phyloP scores from a whole-genome alignment of 345 rosid species.

The Camelina sativa region DNA sequence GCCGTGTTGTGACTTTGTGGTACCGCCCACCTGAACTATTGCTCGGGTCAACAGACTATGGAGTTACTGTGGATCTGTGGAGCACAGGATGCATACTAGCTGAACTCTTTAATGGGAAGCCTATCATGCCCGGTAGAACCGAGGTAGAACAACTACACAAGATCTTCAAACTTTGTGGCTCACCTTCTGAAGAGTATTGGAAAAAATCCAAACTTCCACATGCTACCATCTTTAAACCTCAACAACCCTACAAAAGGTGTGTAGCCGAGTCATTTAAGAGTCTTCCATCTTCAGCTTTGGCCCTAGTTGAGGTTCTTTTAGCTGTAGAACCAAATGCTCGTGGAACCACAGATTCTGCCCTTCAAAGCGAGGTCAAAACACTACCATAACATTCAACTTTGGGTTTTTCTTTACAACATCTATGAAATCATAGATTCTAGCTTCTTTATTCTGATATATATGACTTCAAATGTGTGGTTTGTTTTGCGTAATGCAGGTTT shows the following conservation, averaged over 20 bases:
- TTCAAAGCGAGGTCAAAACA: constrained; percentile 56
- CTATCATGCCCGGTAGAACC: constrained; percentile 76
- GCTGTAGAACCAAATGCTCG: constrained; percentile 63
- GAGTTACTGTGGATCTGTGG: constrained; percentile 69
- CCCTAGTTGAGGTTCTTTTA: constrained; percentile 57
- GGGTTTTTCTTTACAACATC: not conserved
- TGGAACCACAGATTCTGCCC: constrained; percentile 59
- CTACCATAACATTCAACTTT: not conserved
- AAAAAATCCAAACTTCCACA: constrained; percentile 62
- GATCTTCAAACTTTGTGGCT: constrained; percentile 76
- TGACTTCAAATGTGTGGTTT: not conserved
- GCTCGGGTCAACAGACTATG: constrained; percentile 67
- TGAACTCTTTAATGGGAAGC: constrained; percentile 69
- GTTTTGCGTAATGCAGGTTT: not conserved
- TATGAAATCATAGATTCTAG: not conserved
- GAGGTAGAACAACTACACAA: constrained; percentile 81
- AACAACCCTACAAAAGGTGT: constrained; percentile 63
- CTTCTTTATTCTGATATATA: not conserved
- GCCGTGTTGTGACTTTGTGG: constrained; percentile 79
- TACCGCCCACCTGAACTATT: constrained; percentile 75
- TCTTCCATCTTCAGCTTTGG: constrained; percentile 61
- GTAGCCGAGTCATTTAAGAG: constrained; percentile 61
- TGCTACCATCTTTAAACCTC: constrained; percentile 69
- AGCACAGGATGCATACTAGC: constrained; percentile 74
- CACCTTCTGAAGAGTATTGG: constrained; percentile 80